Percentiles rank a stretch among this genome's conserved stretches.
These are phyloP conservation scores for Udeniomyces megalosporus DNA, from an alignment of 768 basidiomycete genomes.

Conservation along the genomic window DNA sequence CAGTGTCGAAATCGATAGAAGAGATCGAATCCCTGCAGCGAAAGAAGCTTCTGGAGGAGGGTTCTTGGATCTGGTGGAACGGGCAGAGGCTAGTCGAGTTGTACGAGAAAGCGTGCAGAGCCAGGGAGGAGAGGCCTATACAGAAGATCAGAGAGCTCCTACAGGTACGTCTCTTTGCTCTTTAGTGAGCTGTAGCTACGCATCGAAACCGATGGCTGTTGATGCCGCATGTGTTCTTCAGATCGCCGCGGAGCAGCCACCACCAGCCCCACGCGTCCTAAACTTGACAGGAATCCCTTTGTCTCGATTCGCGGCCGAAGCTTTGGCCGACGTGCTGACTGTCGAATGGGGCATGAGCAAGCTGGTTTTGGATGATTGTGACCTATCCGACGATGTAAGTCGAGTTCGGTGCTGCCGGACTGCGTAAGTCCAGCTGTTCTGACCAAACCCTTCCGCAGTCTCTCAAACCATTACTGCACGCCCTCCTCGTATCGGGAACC, in stretches of 20 bases:
- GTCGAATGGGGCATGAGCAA: constrained; percentile 88
- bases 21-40: constrained; percentile 29
- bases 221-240: no score
- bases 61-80: constrained; percentile 61
- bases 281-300: constrained; percentile 70
- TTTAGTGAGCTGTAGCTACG: neutral
- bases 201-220: neutral
- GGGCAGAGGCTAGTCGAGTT: constrained; percentile 68
- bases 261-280: constrained; percentile 50
- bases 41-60: constrained; percentile 56
- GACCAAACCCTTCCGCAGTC: constrained; percentile 51
- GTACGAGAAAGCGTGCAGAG: constrained; percentile 40
- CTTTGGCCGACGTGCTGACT: constrained; percentile 76
- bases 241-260: constrained; percentile 3
- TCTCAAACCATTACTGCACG: constrained; percentile 77
- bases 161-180: constrained; percentile 19
- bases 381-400: constrained; percentile 64
- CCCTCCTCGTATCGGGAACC: constrained; percentile 64
- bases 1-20: neutral
- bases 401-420: neutral
- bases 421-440: no score
- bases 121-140: constrained; percentile 24
- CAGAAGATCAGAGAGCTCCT: constrained; percentile 20
- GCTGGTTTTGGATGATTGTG: constrained; percentile 68
- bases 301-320: constrained; percentile 49